Base-by-base conservation (phyloP, 164 flowering plant genomes). In the Chimonanthus praecox region DNA sequence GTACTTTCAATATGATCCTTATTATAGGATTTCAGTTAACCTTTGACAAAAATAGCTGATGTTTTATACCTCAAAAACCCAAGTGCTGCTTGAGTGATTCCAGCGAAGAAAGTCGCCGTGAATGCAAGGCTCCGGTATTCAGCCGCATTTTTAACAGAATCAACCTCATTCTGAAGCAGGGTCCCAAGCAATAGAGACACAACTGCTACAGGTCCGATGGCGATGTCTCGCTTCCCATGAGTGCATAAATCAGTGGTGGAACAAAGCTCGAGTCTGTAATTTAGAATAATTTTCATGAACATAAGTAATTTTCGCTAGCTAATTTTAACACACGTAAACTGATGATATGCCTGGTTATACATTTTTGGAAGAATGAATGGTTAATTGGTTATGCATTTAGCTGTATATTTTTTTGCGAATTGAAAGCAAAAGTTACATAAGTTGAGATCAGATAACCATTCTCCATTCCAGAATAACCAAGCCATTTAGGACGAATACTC, bases 181-280 rank as follows among this genome's bases (percentile, higher is more conserved):
- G 94, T 87, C 18, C 99, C 99, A 6, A 95, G 66, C 73, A 95
- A 72, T 21, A 95, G 91, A 77, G 98, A 95, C 5, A 93, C 94
- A 50, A 95, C 98, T 49, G 99, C 96, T 5, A 95, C 97, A 2
- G 99, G 99, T 67, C 99, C 99, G 11, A 94, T 94, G 47, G 93
- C 99, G 70, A 94, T 91, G 78, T 94, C 97, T 79, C 92, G 87
- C 97, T 94, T 18, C 99, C 99, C 97, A 94, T 90, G 79, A 84
- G 81, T n/a, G 99, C 95, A 78, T 94, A 94, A 46, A 94, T 74
- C 66, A 94, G 72, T n/a, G 99, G 99, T 20, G 99, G 99, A 67
- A 94, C 99, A 76, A 94, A 89, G 82, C 98, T 94, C 15, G 97
- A 89, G 75, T 94, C 98, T 92, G 86, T 49, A 51, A 71, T 48